Evolutionary conservation across 208 protist genomes (phyloP), one percentile per base, ranked within the genome.

Genomic region (Porcisia deanei): DNA sequence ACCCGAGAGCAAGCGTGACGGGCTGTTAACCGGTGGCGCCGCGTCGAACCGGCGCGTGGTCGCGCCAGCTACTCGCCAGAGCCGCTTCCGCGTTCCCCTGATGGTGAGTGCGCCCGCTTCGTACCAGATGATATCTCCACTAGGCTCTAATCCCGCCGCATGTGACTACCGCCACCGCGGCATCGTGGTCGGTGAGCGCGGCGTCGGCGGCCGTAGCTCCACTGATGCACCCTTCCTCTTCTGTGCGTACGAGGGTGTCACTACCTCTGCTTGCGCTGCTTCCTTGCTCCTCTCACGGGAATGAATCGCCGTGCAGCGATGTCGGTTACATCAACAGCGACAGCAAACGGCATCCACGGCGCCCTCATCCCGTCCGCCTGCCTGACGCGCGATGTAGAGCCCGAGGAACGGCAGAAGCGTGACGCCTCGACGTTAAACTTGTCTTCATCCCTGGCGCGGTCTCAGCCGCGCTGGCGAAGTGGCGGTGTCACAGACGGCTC

Each of bases 191-290:
- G 61, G 61, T 4, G 39, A 49, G 47, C 47, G 47, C 5, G 47
- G 47, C 39, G 7, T 7, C 7, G 61, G 61, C 18, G 61, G 61
- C 61, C 6, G 39, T 41, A 49, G 7, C 8, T 10, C 45, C 22
- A 43, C 47, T 10, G 45, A 57, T 37, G 47, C 65, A 3, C 12
- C 61, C 7, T 63, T 73, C 8, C 47, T 61, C 8, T 81, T 76
- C 71, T 81, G 77, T 37, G 68, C 68, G 10, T 81, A 68, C 7
- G 71, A 81, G 34, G 77, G 77, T 30, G 30, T 2, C 55, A 41
- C 6, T 81, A 74, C n/a, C 22, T 81, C 30, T 81, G 77, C 77
- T 6, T 20, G 14, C 16, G 47, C n/a, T 81, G 77, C 66, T 80
- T 75, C 55, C 8, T 57, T 43, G 12, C 49, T 14, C 16, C 60